phyloP scores from a whole-genome alignment of 371 early-diverging fungal species.

The Mucor lusitanicus region DNA sequence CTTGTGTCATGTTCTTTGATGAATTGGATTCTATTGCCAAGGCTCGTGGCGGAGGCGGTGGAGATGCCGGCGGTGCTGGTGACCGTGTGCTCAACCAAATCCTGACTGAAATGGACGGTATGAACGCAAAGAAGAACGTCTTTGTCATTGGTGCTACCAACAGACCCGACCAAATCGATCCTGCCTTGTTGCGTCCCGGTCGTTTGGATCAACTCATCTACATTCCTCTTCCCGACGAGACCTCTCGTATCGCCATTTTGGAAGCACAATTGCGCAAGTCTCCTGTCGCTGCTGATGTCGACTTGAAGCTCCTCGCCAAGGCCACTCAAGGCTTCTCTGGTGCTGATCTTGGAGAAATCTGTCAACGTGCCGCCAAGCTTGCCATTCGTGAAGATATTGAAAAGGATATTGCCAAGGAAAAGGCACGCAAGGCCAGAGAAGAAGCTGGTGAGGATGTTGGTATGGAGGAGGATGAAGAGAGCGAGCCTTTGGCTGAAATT shows the following conservation, averaged over 20 bases:
- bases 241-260: slow-evolving; percentile 89
- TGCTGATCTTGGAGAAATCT: slow-evolving; percentile 99
- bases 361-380: slow-evolving; percentile 99
- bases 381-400: slow-evolving; percentile 99
- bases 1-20: slow-evolving; percentile 99
- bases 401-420: slow-evolving; percentile 79
- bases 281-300: slow-evolving; percentile 88
- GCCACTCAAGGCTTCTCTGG: slow-evolving; percentile 98
- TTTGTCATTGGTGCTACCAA: slow-evolving; percentile 99
- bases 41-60: slow-evolving; percentile 84
- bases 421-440: slow-evolving; percentile 69
- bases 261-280: slow-evolving; percentile 97
- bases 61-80: slow-evolving; percentile 97
- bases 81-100: slow-evolving; percentile 99
- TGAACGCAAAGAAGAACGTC: slow-evolving; percentile 99
- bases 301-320: slow-evolving; percentile 88
- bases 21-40: slow-evolving; percentile 99
- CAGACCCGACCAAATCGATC: slow-evolving; percentile 48
- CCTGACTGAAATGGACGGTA: slow-evolving; percentile 99
- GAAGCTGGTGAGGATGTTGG: slow-evolving; percentile 66
- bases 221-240: slow-evolving; percentile 97
- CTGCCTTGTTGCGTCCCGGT: slow-evolving; percentile 82
- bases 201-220: slow-evolving; percentile 99
- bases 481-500: slow-evolving; percentile 84
- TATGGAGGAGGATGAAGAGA: slow-evolving; percentile 84